These are phyloP conservation scores for Sequoiadendron giganteum DNA, from an alignment of 75 land plant species.

Conservation along the genomic window DNA sequence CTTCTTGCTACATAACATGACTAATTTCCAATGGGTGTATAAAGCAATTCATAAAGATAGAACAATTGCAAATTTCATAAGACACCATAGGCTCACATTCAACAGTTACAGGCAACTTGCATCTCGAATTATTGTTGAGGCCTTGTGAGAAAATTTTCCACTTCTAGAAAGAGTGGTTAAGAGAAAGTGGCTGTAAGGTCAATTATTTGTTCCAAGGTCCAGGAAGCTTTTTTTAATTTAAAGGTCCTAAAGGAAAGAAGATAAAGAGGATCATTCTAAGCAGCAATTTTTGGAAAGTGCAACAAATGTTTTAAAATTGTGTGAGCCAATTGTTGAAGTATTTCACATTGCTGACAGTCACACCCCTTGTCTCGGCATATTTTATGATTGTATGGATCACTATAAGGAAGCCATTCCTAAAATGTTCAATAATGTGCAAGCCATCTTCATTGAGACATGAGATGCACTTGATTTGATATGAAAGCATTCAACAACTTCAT, in stretches of 20 bases:
- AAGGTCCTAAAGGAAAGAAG: neutral
- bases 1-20: neutral
- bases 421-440: neutral
- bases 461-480: neutral
- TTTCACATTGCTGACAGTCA: neutral
- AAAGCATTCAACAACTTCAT: neutral
- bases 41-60: neutral
- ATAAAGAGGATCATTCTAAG: neutral
- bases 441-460: neutral
- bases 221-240: neutral
- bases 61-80: neutral
- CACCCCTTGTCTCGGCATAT: neutral
- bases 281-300: neutral
- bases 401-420: slow-evolving; percentile 1
- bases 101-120: neutral
- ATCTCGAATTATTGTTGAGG: neutral
- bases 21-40: neutral
- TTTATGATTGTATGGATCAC: neutral
- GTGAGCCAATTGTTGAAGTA: neutral
- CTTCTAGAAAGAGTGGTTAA: neutral
- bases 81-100: neutral
- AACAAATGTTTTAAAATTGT: neutral
- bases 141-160: neutral
- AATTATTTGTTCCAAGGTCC: neutral
- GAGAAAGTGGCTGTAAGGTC: neutral